Conservation (phyloP, 1,139 yeast species). For the Blastobotrys buckinghamii region DNA sequence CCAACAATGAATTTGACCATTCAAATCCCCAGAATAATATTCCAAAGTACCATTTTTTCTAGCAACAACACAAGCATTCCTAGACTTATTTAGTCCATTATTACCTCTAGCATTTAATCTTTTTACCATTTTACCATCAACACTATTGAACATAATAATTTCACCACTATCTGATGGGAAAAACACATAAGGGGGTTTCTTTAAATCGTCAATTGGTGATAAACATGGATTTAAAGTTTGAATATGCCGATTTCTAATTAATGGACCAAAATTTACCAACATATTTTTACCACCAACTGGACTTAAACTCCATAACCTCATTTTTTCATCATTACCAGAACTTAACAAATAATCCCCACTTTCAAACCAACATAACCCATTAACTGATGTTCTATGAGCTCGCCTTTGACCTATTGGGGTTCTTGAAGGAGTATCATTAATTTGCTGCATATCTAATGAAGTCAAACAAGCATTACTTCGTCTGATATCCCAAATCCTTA, state of each 20-base stretch:
- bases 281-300: slow-evolving; percentile 47
- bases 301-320: slow-evolving; percentile 66
- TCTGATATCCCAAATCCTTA: slow-evolving; percentile 67
- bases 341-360: slow-evolving; percentile 54
- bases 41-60: slow-evolving; percentile 36
- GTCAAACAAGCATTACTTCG: slow-evolving; percentile 60
- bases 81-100: slow-evolving; percentile 20
- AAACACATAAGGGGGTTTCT: slow-evolving; percentile 46
- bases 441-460: slow-evolving; percentile 46
- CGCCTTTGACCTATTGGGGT: slow-evolving; percentile 33
- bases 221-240: slow-evolving; percentile 39
- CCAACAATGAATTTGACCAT: slow-evolving; percentile 33
- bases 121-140: slow-evolving; percentile 58
- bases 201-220: slow-evolving; percentile 35
- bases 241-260: slow-evolving; percentile 56
- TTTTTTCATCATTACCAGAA: slow-evolving; percentile 71
- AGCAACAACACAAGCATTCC: slow-evolving; percentile 44
- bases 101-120: slow-evolving; percentile 39
- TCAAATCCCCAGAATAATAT: slow-evolving; percentile 32
- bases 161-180: slow-evolving; percentile 81
- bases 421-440: slow-evolving; percentile 16
- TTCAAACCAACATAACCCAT: slow-evolving; percentile 67
- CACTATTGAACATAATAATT: slow-evolving; percentile 53
- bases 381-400: slow-evolving; percentile 72
- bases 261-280: slow-evolving; percentile 71